phyloP scores from a whole-genome alignment of 495 filamentous ascomycete genomes.

The Pyrenopolyporus hunteri region DNA sequence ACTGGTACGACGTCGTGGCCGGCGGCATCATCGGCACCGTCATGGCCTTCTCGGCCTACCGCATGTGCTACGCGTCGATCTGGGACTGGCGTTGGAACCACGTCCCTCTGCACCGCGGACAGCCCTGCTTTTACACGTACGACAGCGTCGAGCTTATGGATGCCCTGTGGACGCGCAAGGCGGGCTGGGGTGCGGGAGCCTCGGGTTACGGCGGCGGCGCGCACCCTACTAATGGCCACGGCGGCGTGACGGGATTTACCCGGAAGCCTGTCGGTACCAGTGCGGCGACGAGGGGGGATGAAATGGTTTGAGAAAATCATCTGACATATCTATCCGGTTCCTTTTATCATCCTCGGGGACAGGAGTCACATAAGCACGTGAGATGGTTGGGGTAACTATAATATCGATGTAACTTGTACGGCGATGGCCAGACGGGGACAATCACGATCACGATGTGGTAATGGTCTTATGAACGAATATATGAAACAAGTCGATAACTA shows the following conservation, averaged over 20 bases:
- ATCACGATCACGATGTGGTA: too few relatives aligned
- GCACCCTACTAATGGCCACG: constrained; percentile 3
- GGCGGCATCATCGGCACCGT: constrained; percentile 63
- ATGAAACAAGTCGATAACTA: too few relatives aligned
- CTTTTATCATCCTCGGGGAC: too few relatives aligned
- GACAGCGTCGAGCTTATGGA: constrained; percentile 45
- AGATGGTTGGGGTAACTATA: background rate
- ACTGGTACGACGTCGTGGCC: constrained; percentile 65
- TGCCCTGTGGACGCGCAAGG: constrained; percentile 52
- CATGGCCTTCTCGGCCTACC: constrained; percentile 63
- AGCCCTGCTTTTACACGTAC: constrained; percentile 40
- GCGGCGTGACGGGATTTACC: constrained; percentile 10
- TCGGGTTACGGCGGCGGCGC: constrained; percentile 1
- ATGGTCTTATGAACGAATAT: too few relatives aligned
- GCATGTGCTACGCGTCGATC: constrained; percentile 62
- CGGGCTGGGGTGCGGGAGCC: constrained; percentile 51
- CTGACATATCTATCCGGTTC: background rate
- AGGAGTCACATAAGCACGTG: too few relatives aligned
- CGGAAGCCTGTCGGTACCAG: constrained; percentile 35
- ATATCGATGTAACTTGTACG: background rate
- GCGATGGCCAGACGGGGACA: too few relatives aligned
- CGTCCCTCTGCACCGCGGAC: constrained; percentile 52
- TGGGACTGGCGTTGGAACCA: constrained; percentile 66
- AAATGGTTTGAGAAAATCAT: constrained; percentile 33
- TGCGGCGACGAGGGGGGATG: constrained; percentile 25